These are phyloP conservation scores for Puccinia novopanici DNA, from an alignment of 1,284 basidiomycete genomes.

Conservation along the genomic window DNA sequence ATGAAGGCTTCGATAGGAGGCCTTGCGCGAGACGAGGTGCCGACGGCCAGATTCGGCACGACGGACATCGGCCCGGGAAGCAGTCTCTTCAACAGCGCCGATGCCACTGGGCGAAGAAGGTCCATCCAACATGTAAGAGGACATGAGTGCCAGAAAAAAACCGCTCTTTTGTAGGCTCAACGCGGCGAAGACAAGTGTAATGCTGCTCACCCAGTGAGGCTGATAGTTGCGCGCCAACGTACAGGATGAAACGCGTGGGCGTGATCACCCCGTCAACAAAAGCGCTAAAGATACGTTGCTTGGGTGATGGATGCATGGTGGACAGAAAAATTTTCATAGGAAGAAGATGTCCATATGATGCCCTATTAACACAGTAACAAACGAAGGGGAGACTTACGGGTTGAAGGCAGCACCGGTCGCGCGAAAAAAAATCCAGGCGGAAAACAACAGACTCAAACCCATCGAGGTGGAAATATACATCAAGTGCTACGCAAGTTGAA, in stretches of 20 bases:
- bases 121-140: not conserved
- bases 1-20: conserved; percentile 35
- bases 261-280: conserved; percentile 51
- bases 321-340: not conserved
- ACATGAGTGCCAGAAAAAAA: not conserved
- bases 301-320: not conserved
- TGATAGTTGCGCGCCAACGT: conserved; percentile 50
- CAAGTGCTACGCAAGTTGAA: conserved; percentile 52
- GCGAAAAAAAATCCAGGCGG: conserved; percentile 74
- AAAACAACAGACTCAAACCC: conserved; percentile 70
- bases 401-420: conserved; percentile 66
- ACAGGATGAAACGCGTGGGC: conserved; percentile 52
- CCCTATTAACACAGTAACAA: conserved; percentile 58
- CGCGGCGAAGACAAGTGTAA: not conserved
- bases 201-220: conserved; percentile 33
- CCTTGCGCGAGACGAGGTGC: conserved; percentile 24
- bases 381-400: conserved; percentile 60
- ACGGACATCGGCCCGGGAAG: conserved; percentile 35
- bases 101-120: conserved; percentile 8
- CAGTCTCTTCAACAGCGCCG: conserved; percentile 19
- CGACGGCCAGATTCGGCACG: conserved; percentile 22
- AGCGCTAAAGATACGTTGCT: conserved; percentile 51
- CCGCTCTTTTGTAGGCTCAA: no score
- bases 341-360: no score
- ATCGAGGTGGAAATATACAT: conserved; percentile 69